Percentiles rank a stretch among this genome's conserved stretches.
phyloP scores from a whole-genome alignment of 1,284 basidiomycete genomes.

The Irpex lacteus region DNA sequence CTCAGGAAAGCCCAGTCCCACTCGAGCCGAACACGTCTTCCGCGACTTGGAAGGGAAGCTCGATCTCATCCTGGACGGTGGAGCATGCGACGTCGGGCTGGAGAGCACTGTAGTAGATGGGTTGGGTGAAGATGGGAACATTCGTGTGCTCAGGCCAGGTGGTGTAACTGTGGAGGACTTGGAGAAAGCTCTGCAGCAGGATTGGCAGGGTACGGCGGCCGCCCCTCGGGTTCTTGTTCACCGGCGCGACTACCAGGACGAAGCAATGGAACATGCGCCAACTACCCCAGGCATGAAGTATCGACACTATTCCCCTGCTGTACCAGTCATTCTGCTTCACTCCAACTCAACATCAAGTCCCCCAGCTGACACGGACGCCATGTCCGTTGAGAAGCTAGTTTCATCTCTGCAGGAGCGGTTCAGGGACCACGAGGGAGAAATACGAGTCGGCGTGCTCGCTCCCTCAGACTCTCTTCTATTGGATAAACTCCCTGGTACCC shows the following conservation, averaged over 20 bases:
- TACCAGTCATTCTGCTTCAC: slow-evolving; percentile 77
- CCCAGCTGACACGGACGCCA: slow-evolving; percentile 29
- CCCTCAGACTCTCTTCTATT: slow-evolving; percentile 64
- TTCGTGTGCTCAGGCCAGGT: slow-evolving; percentile 89
- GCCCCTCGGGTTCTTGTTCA: slow-evolving; percentile 69
- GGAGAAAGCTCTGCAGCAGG: slow-evolving; percentile 52
- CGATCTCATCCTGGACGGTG: slow-evolving; percentile 89
- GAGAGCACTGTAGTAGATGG: slow-evolving; percentile 98
- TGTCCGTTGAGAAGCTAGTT: slow-evolving; percentile 37
- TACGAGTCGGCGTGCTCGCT: slow-evolving; percentile 68
- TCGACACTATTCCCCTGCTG: slow-evolving; percentile 90
- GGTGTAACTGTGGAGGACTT: slow-evolving; percentile 92
- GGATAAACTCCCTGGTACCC: slow-evolving; percentile 32
- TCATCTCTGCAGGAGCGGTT: slow-evolving; percentile 33
- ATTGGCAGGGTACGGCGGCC: slow-evolving; percentile 28
- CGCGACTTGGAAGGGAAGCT: slow-evolving; percentile 78
- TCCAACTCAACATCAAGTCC: slow-evolving; percentile 39
- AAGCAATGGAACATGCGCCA: slow-evolving; percentile 68
- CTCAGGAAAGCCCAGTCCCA: slow-evolving; percentile 93
- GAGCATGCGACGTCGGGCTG: slow-evolving; percentile 84
- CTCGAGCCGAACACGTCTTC: slow-evolving; percentile 84
- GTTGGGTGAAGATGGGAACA: slow-evolving; percentile 62
- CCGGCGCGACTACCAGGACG: slow-evolving; percentile 69
- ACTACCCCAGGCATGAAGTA: slow-evolving; percentile 99
- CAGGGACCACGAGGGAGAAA: slow-evolving; percentile 14